Evolutionary conservation across 164 flowering plant species (phyloP).

Genomic region (Umbellularia californica): DNA sequence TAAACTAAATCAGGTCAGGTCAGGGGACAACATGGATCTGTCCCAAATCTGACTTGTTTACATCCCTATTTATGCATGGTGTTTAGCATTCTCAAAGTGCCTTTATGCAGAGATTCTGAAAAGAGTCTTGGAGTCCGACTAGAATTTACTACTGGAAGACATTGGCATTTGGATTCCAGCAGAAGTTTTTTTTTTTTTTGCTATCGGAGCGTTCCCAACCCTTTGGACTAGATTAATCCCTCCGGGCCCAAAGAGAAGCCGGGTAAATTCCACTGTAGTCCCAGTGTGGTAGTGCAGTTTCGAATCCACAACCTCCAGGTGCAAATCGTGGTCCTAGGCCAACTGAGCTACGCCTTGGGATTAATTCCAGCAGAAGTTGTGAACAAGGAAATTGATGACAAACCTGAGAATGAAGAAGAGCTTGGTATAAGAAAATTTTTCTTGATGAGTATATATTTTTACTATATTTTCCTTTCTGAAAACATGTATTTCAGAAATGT

Average conservation of each 20-base stretch:
- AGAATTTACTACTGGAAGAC: slow-evolving; percentile 59
- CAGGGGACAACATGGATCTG: not conserved
- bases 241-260: no score
- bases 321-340: no score
- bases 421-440: slow-evolving; percentile 38
- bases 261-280: no score
- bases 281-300: no score
- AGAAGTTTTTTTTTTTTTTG: no score
- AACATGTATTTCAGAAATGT: not conserved
- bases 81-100: slow-evolving; percentile 4
- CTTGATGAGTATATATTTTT: not conserved
- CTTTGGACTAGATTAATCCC: no score
- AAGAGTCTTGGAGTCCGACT: slow-evolving; percentile 60
- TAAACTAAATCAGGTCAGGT: no score
- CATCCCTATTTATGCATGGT: not conserved
- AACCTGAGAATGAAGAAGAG: slow-evolving; percentile 64
- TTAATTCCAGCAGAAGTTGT: slow-evolving; percentile 45
- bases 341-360: no score
- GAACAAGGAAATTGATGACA: slow-evolving; percentile 62
- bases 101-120: slow-evolving; percentile 44
- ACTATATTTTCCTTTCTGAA: not conserved
- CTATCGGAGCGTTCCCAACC: no score
- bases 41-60: not conserved
- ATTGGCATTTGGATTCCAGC: slow-evolving; percentile 91
- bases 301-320: no score